Conservation (phyloP, 345 rosid species). For the Pugionium dolabratum region DNA sequence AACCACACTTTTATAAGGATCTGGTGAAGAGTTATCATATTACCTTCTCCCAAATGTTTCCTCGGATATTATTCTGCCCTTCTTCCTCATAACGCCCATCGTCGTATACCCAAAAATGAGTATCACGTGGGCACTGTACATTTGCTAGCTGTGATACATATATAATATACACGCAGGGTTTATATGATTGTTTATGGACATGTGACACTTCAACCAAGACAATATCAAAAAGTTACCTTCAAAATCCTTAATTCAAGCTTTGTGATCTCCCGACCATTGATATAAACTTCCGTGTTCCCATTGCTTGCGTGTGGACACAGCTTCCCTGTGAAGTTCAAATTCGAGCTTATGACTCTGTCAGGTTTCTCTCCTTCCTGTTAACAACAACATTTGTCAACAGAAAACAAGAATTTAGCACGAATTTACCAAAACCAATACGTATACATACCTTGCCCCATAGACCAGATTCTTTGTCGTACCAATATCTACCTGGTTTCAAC, state of each 20-base stretch:
- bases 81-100: constrained; percentile 95
- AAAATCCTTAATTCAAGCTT: constrained; percentile 79
- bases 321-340: constrained; percentile 84
- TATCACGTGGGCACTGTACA: constrained; percentile 82
- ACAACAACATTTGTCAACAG: constrained; percentile 32
- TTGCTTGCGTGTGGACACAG: constrained; percentile 72
- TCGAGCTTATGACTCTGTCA: constrained; percentile 75
- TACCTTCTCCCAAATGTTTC: constrained; percentile 93
- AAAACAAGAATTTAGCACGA: not conserved
- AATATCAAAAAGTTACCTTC: constrained; percentile 50
- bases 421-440: constrained; percentile 16
- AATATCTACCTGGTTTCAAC: constrained; percentile 90
- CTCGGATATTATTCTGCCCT: constrained; percentile 91
- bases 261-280: constrained; percentile 93
- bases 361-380: constrained; percentile 96
- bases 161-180: constrained; percentile 17
- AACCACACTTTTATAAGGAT: constrained; percentile 2
- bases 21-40: not conserved
- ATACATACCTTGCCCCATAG: constrained; percentile 83
- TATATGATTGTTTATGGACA: not conserved
- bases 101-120: constrained; percentile 93
- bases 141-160: constrained; percentile 62
- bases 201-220: constrained; percentile 1
- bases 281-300: constrained; percentile 87
- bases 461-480: constrained; percentile 99